These are phyloP conservation scores for Eugenia klotzschiana DNA, from an alignment of 441 rosid species.

Conservation along the genomic window DNA sequence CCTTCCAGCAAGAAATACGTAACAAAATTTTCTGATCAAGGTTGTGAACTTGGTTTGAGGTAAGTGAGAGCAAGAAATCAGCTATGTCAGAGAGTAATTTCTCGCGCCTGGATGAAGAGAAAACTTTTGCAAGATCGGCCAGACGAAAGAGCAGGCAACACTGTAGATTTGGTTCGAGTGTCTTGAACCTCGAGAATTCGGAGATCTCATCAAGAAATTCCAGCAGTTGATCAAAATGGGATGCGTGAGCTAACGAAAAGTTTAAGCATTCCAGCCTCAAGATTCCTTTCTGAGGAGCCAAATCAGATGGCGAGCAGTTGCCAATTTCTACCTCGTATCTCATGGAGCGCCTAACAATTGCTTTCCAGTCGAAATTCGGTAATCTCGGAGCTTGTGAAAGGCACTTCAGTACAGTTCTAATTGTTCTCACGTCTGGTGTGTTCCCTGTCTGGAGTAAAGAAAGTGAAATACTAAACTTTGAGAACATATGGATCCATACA, in stretches of 20 bases:
- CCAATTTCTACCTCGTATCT: slow-evolving; percentile 45
- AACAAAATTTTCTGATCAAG: slow-evolving; percentile 36
- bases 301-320: slow-evolving; percentile 18
- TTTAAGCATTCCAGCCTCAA: no score
- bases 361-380: slow-evolving; percentile 75
- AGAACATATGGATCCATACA: neutral
- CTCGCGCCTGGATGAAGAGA: slow-evolving; percentile 69
- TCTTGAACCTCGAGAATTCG: slow-evolving; percentile 57
- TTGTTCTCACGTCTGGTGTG: slow-evolving; percentile 14
- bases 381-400: slow-evolving; percentile 77
- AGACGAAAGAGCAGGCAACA: slow-evolving; percentile 49
- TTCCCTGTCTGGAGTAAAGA: slow-evolving; percentile 30
- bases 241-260: slow-evolving; percentile 37
- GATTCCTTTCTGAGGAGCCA: slow-evolving; percentile 20
- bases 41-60: slow-evolving; percentile 23
- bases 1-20: slow-evolving; percentile 71
- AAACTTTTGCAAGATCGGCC: slow-evolving; percentile 45
- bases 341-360: slow-evolving; percentile 68
- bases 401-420: slow-evolving; percentile 54
- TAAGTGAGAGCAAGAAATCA: slow-evolving; percentile 31
- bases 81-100: slow-evolving; percentile 54
- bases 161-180: slow-evolving; percentile 50
- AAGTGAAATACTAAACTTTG: neutral
- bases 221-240: slow-evolving; percentile 50
- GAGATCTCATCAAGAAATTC: slow-evolving; percentile 68